These are phyloP conservation scores for Brassica juncea DNA, from an alignment of 345 rosid species.

Conservation along the genomic window DNA sequence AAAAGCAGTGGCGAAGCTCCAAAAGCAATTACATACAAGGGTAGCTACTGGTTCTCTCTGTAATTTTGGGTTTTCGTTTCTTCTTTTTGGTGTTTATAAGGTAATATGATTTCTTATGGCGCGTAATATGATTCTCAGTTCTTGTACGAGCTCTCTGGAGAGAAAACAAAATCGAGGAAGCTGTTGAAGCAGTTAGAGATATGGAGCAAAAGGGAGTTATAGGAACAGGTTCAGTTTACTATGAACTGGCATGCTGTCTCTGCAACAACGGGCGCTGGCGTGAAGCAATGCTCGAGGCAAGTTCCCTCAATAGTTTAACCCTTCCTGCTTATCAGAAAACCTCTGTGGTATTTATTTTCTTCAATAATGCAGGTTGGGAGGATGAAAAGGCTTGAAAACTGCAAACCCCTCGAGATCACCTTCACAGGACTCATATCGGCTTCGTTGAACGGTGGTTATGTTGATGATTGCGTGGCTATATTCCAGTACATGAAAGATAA, in stretches of 20 bases:
- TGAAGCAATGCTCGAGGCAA: conserved; percentile 81
- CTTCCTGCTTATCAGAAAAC: background rate
- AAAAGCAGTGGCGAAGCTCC: conserved; percentile 70
- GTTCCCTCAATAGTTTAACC: background rate
- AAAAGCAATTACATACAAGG: conserved; percentile 77
- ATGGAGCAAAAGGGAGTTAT: conserved; percentile 91
- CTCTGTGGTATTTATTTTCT: background rate
- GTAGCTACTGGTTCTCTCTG: conserved; percentile 39
- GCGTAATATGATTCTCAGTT: conserved; percentile 41
- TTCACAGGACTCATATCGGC: conserved; percentile 83
- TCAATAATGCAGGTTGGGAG: conserved; percentile 58
- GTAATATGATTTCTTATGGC: background rate
- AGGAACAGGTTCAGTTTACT: conserved; percentile 79
- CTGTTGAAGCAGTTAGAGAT: conserved; percentile 76
- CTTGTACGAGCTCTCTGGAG: conserved; percentile 84
- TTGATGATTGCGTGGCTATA: conserved; percentile 66
- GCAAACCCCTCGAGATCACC: conserved; percentile 72
- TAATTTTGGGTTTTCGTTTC: background rate
- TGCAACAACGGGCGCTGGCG: conserved; percentile 78
- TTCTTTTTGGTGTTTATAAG: background rate
- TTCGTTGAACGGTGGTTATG: conserved; percentile 75
- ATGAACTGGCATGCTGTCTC: conserved; percentile 89
- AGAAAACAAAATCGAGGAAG: conserved; percentile 76
- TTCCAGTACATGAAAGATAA: conserved; percentile 68
- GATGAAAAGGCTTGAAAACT: conserved; percentile 57